A percentile compares a stretch with the other conserved stretches of the same genome.
phyloP scores from a whole-genome alignment of 768 basidiomycete genomes.

The Lactarius vividus region DNA sequence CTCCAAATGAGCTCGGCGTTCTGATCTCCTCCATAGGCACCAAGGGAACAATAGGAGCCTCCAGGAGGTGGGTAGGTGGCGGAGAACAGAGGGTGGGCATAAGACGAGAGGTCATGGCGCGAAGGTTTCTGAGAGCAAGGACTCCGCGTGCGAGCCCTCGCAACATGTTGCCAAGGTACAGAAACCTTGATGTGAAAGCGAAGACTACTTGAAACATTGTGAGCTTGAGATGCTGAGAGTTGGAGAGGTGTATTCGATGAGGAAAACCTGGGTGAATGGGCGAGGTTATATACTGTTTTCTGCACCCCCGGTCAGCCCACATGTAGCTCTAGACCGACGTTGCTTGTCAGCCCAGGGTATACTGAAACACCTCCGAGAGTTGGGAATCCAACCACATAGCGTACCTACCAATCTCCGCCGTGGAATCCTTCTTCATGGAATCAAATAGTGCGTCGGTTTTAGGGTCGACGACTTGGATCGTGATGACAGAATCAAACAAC shows the following conservation, averaged over 20 bases:
- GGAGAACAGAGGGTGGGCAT: conserved; percentile 5
- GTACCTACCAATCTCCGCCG: too few relatives aligned
- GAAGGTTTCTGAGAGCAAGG: conserved; percentile 13
- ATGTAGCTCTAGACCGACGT: not conserved
- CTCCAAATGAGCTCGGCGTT: not conserved
- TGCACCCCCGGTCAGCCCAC: not conserved
- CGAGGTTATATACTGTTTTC: not conserved
- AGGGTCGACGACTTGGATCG: too few relatives aligned
- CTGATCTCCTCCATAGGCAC: not conserved
- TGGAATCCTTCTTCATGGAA: too few relatives aligned
- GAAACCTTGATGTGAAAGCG: conserved; percentile 13
- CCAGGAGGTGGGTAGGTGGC: not conserved
- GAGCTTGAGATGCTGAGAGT: not conserved
- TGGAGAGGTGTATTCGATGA: not conserved
- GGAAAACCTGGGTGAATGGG: not conserved
- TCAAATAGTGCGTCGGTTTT: too few relatives aligned
- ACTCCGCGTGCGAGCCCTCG: conserved; percentile 10
- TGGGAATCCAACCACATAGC: too few relatives aligned
- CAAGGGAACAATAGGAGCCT: not conserved
- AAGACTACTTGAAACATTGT: conserved; percentile 16
- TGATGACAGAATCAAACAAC: too few relatives aligned
- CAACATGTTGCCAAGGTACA: conserved; percentile 7
- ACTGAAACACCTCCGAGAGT: too few relatives aligned
- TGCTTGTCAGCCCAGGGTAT: too few relatives aligned
- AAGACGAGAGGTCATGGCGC: not conserved